Percentiles rank a stretch among this genome's conserved stretches.
Evolutionary conservation across 2,329 filamentous ascomycete genomes (phyloP).

Genomic region (Corynespora cassiicola): DNA sequence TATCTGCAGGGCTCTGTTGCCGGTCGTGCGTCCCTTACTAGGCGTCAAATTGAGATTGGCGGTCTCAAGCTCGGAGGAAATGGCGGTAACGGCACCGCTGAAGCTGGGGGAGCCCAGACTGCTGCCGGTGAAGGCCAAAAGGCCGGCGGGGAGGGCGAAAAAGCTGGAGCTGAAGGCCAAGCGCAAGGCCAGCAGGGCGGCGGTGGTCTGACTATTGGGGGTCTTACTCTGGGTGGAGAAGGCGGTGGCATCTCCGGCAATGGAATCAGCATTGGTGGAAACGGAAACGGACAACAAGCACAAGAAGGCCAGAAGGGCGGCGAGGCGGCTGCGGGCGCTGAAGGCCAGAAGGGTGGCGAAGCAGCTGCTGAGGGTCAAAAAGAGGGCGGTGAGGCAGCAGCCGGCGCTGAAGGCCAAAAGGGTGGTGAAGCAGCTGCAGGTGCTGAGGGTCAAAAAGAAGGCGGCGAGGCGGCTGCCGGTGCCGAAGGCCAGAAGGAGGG

Average conservation of each 20-base stretch:
- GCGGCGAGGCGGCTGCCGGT: conserved; percentile 1
- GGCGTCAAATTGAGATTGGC: conserved; percentile 25
- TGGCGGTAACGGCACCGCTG: conserved; percentile 4
- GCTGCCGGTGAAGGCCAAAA: conserved; percentile 1
- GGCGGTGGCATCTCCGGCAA: conserved; percentile 33
- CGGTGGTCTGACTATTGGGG: conserved; percentile 30
- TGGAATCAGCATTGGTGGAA: conserved; percentile 25
- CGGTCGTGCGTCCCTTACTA: conserved; percentile 18
- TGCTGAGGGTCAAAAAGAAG: conserved; percentile 1
- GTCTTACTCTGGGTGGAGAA: conserved; percentile 37
- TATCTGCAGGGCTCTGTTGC: conserved; percentile 17
- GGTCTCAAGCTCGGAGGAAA: conserved; percentile 17
- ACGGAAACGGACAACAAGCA: no score
- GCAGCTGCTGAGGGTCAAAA: conserved; percentile 6
- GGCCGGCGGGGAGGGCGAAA: conserved; percentile 8
- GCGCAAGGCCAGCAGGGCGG: conserved; percentile 8
- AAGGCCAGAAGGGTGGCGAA: no score
- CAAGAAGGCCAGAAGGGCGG: no score
- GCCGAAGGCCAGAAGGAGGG: no score
- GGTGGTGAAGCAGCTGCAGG: no score
- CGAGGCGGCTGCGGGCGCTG: no score
- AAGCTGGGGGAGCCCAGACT: neutral
- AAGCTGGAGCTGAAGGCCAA: neutral
- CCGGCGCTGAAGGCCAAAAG: no score
- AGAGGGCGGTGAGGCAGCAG: no score